Evolutionary conservation across 2,329 filamentous ascomycete genomes (phyloP).

Genomic region (Epichloe coenophiala): DNA sequence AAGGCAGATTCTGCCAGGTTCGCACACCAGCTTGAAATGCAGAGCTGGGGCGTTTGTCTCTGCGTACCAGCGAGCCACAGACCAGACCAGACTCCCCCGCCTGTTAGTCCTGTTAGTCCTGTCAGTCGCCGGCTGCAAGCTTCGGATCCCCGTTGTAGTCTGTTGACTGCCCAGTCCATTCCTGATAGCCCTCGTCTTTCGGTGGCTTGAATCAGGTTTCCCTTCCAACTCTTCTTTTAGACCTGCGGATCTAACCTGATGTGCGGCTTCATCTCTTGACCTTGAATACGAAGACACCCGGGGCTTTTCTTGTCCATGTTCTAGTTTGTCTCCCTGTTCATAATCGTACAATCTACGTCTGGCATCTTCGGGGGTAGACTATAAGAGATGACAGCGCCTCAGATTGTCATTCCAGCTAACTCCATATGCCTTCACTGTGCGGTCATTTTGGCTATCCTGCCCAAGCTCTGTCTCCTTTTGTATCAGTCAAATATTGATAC

Average conservation of each 20-base stretch:
- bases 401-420: background rate
- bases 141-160: background rate
- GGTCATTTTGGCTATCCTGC: background rate
- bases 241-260: background rate
- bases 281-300: background rate
- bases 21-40: conserved; percentile 3
- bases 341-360: background rate
- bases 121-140: background rate
- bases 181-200: background rate
- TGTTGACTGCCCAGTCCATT: background rate
- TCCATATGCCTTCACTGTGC: background rate
- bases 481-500: background rate
- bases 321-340: background rate
- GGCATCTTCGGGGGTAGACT: background rate
- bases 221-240: background rate
- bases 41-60: conserved; percentile 6
- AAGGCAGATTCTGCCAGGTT: background rate
- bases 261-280: background rate
- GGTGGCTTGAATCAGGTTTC: background rate
- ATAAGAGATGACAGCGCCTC: background rate
- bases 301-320: background rate
- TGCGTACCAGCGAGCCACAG: background rate
- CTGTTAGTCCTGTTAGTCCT: background rate
- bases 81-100: background rate
- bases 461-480: background rate